A percentile compares a stretch with the other conserved stretches of the same genome.
phyloP scores from a whole-genome alignment of 1,284 basidiomycete genomes.

The Neolentinus lepideus region DNA sequence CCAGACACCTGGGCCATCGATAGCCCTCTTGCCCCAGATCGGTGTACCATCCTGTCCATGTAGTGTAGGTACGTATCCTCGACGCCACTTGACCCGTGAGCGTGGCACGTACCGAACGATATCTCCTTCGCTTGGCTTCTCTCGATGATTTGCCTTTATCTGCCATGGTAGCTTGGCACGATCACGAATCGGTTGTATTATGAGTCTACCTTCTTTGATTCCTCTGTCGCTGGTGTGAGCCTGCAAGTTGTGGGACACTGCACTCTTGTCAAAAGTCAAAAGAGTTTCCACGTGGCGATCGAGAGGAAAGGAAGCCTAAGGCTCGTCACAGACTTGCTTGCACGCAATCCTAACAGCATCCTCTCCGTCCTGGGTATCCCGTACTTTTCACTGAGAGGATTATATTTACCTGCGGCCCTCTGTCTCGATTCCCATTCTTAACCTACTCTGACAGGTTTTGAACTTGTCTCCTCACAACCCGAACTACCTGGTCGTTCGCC shows the following conservation, averaged over 20 bases:
- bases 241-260: too few species aligned
- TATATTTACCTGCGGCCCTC: too few species aligned
- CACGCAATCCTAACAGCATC: too few species aligned
- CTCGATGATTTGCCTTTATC: background rate
- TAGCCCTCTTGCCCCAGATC: slow-evolving; percentile 51
- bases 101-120: background rate
- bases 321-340: too few species aligned
- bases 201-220: background rate
- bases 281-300: too few species aligned
- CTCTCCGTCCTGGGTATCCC: too few species aligned
- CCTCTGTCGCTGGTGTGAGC: too few species aligned
- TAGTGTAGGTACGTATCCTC: background rate
- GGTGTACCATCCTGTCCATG: slow-evolving; percentile 49
- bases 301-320: too few species aligned
- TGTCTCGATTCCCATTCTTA: too few species aligned
- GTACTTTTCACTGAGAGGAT: too few species aligned
- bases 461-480: background rate
- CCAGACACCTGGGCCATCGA: slow-evolving; percentile 79
- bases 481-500: slow-evolving; percentile 7
- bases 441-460: too few species aligned
- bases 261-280: too few species aligned
- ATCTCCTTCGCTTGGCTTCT: background rate
- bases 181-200: background rate
- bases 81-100: background rate
- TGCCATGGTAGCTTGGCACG: background rate